Evolutionary conservation across 225 moss, liverwort and hornwort genomes (phyloP).

Genomic region (Marchantia polymorpha): DNA sequence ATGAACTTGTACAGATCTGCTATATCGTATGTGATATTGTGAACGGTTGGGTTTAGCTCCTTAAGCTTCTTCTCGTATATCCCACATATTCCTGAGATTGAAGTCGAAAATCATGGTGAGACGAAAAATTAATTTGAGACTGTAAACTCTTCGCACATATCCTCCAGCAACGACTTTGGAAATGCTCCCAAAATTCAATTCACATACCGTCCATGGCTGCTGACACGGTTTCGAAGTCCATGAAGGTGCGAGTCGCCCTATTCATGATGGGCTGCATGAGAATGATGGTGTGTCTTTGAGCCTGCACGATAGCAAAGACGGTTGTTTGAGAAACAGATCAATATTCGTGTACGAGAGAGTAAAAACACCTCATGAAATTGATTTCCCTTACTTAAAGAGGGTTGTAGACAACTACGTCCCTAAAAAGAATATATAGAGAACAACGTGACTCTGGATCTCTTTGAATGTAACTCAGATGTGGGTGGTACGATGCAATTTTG

Average conservation of each 20-base stretch:
- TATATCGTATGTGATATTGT: constrained; percentile 95
- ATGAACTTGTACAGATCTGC: constrained; percentile 96
- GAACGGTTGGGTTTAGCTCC: constrained; percentile 82
- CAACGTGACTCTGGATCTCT: neutral
- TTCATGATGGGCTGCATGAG: constrained; percentile 76
- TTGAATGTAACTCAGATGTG: too few species aligned
- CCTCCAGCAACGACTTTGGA: neutral
- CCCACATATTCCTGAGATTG: constrained; percentile 68
- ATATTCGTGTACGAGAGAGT: neutral
- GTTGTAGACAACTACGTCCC: too few species aligned
- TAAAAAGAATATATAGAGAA: neutral
- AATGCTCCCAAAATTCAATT: neutral
- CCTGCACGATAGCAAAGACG: constrained; percentile 38
- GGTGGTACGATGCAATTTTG: too few species aligned
- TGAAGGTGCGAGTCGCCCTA: constrained; percentile 85
- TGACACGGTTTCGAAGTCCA: constrained; percentile 78
- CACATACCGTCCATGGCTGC: constrained; percentile 75
- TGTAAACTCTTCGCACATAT: neutral
- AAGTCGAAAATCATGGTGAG: neutral
- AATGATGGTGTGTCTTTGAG: constrained; percentile 84
- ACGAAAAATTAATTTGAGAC: neutral
- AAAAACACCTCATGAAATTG: too few species aligned
- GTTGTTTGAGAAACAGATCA: neutral
- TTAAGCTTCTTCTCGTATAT: constrained; percentile 93
- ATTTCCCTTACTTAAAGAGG: neutral